These are phyloP conservation scores for Mucor circinelloides DNA, from an alignment of 371 early-diverging fungal genomes.

Conservation along the genomic window DNA sequence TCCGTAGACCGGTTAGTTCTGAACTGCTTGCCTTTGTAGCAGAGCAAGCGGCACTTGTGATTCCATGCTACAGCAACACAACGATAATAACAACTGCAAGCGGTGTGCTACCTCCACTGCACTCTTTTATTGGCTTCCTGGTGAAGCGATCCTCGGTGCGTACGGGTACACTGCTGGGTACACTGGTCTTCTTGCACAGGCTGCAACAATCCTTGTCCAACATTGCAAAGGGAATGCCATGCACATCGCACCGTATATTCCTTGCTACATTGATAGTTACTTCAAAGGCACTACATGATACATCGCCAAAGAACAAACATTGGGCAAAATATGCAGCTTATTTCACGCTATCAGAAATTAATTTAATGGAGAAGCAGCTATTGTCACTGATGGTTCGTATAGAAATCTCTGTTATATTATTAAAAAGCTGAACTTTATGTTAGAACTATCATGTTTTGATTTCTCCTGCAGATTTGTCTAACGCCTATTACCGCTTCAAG, in stretches of 20 bases:
- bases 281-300: slow-evolving; percentile 75
- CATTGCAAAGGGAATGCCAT: slow-evolving; percentile 62
- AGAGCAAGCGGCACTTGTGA: slow-evolving; percentile 15
- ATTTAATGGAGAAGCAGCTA: slow-evolving; percentile 81
- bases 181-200: slow-evolving; percentile 61
- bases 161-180: slow-evolving; percentile 61
- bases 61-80: slow-evolving; percentile 25
- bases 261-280: slow-evolving; percentile 74
- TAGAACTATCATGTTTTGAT: slow-evolving; percentile 17
- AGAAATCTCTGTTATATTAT: background rate
- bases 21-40: slow-evolving; percentile 20
- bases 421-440: background rate
- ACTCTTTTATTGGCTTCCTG: slow-evolving; percentile 28
- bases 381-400: slow-evolving; percentile 59
- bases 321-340: slow-evolving; percentile 76
- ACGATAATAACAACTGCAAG: background rate
- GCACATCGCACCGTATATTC: slow-evolving; percentile 61
- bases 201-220: slow-evolving; percentile 47
- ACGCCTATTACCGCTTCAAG: slow-evolving; percentile 10
- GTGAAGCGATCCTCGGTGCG: slow-evolving; percentile 57
- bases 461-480: slow-evolving; percentile 11
- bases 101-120: slow-evolving; percentile 4
- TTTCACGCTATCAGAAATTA: slow-evolving; percentile 76
- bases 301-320: slow-evolving; percentile 78
- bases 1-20: slow-evolving; percentile 13